Evolutionary conservation across 495 filamentous ascomycete species (phyloP), one percentile per base, ranked within the genome.

Genomic region (Cudoniella acicularis): DNA sequence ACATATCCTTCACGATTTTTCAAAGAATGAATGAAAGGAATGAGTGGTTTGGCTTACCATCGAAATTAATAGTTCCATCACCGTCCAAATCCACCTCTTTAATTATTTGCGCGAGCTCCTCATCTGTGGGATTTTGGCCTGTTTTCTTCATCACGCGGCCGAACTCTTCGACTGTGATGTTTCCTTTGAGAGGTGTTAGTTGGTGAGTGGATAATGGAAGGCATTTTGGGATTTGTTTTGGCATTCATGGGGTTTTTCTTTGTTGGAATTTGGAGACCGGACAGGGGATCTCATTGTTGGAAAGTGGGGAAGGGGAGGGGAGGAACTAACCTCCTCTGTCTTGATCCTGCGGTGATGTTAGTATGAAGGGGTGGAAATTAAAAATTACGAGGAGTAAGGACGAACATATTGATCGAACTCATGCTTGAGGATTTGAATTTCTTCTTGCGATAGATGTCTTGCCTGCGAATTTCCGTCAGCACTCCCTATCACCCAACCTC

Each of bases 61-160:
- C 67, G 47, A 73, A 73, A 43, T 69, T 69, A 50, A 73, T 72
- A 0, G 66, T 67, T 57, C 71, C 71, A 54, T 73, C 69, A 2
- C 69, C 69, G 51, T 73, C 67, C 1, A 69, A 62, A 53, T 73
- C 69, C 1, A 73, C 71, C 27, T 73, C 71, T 41, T 64, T 62
- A 20, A 73, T 62, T 36, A 73, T 73, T 52, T 73, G 61, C 25
- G 62, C 54, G 11, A 73, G 63, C 48, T 72, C 71, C 0, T 26
- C 69, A 46, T 66, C 18, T 1, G 60, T 64, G 13, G 68, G 67
- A 20, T 64, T 52, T 45, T 70, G 68, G 6, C 71, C 71, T 22
- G 66, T 65, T 47, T 66, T 60, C 13, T 67, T 67, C 70, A 73
- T 73, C 40, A 70, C 70, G n/a, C 66, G 65, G 6, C 64, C 70